phyloP scores from a whole-genome alignment of 345 rosid species.

The Noccaea bulbosa region DNA sequence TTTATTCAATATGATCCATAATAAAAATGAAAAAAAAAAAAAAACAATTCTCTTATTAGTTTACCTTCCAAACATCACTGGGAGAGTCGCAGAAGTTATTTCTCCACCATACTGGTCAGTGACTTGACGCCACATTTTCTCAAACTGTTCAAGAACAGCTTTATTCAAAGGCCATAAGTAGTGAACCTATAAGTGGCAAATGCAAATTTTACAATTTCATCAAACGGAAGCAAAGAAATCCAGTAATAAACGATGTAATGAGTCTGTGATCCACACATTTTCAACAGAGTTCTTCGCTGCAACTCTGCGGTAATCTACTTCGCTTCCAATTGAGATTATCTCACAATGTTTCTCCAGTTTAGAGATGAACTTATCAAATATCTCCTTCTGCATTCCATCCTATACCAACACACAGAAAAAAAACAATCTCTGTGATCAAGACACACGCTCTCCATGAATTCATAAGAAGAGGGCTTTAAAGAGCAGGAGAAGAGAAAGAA shows the following conservation, averaged over 20 bases:
- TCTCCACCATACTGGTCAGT: conserved; percentile 61
- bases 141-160: conserved; percentile 55
- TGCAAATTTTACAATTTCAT: conserved; percentile 38
- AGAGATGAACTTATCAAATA: conserved; percentile 68
- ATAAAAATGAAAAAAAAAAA: not conserved
- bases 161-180: conserved; percentile 75
- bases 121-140: conserved; percentile 69
- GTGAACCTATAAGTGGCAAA: conserved; percentile 54
- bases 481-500: conserved; percentile 7
- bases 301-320: conserved; percentile 82
- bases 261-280: conserved; percentile 46
- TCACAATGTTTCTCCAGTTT: conserved; percentile 84
- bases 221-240: conserved; percentile 24
- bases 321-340: conserved; percentile 72
- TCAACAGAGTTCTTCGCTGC: conserved; percentile 63
- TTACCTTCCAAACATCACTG: conserved; percentile 96
- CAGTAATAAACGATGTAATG: conserved; percentile 26
- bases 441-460: not conserved
- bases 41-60: conserved; percentile 15
- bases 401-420: conserved; percentile 42
- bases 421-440: not conserved
- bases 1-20: not conserved
- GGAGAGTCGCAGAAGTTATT: conserved; percentile 62
- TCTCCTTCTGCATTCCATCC: conserved; percentile 96
- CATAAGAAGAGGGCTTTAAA: conserved; percentile 7